These are phyloP conservation scores for Metschnikowia aberdeeniae DNA, from an alignment of 805 yeast genomes.

Conservation along the genomic window DNA sequence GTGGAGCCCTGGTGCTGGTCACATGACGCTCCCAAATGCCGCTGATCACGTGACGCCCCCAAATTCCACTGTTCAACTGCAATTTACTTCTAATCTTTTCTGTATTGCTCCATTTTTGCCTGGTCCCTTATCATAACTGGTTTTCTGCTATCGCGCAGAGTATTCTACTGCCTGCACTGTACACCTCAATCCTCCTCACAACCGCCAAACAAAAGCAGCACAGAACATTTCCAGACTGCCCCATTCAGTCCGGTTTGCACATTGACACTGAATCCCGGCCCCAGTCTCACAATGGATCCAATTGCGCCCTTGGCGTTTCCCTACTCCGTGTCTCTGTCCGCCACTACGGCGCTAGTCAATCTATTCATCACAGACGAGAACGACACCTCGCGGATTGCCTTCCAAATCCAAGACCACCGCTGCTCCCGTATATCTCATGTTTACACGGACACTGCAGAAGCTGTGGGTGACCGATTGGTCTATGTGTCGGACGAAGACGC, in stretches of 20 bases:
- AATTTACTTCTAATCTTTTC: not conserved
- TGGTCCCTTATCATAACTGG: too few species aligned
- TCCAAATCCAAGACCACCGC: conserved; percentile 19
- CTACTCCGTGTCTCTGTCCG: conserved; percentile 15
- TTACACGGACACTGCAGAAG: conserved; percentile 14
- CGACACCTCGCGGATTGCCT: conserved; percentile 21
- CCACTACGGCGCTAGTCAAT: conserved; percentile 19
- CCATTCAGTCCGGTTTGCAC: not conserved
- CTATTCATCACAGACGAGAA: conserved; percentile 25
- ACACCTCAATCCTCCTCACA: too few species aligned
- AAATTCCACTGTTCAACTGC: not conserved
- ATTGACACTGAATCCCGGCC: not conserved
- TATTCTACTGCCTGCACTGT: not conserved
- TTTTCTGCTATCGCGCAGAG: conserved; percentile 1
- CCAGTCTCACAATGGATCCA: not conserved
- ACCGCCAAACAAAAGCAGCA: not conserved
- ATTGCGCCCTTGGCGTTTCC: conserved; percentile 24
- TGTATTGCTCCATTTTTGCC: not conserved
- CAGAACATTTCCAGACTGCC: not conserved
- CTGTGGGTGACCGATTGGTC: conserved; percentile 7
- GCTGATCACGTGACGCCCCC: too few species aligned
- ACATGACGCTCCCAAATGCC: too few species aligned
- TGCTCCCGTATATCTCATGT: conserved; percentile 21
- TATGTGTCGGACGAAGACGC: conserved; percentile 1
- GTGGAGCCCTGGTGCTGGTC: too few species aligned